These are phyloP conservation scores for Pyronema omphalodes DNA, from an alignment of 495 filamentous ascomycete genomes.

Conservation along the genomic window DNA sequence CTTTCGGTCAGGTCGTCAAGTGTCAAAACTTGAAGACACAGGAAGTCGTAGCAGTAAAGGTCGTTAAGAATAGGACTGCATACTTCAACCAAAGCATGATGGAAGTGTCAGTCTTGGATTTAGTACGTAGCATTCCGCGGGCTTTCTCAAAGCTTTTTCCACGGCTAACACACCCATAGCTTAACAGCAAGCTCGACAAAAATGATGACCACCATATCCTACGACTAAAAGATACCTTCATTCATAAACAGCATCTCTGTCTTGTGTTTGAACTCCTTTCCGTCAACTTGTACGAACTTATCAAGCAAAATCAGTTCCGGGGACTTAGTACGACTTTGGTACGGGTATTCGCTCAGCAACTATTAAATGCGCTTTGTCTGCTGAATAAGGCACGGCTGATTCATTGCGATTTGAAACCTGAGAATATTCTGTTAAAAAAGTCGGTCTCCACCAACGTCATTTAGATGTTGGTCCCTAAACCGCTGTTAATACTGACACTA, in stretches of 20 bases:
- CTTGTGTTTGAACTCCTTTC: slow-evolving; percentile 94
- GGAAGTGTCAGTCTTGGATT: slow-evolving; percentile 94
- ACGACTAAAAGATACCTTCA: slow-evolving; percentile 93
- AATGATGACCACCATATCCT: slow-evolving; percentile 97
- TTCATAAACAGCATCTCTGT: slow-evolving; percentile 93
- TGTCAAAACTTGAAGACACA: slow-evolving; percentile 97
- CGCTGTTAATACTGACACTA: slow-evolving; percentile 2
- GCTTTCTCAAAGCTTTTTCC: neutral
- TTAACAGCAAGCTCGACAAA: slow-evolving; percentile 97
- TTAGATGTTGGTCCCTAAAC: neutral
- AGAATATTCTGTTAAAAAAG: slow-evolving; percentile 98
- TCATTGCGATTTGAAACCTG: slow-evolving; percentile 96
- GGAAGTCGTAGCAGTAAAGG: slow-evolving; percentile 97
- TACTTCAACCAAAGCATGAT: slow-evolving; percentile 99
- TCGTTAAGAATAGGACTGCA: slow-evolving; percentile 96
- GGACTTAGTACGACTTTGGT: slow-evolving; percentile 95
- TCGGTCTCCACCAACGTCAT: slow-evolving; percentile 25
- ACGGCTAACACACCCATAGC: slow-evolving; percentile 33
- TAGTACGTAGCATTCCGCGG: slow-evolving; percentile 39
- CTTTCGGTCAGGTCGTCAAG: slow-evolving; percentile 99
- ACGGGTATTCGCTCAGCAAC: slow-evolving; percentile 91
- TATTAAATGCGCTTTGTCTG: slow-evolving; percentile 78
- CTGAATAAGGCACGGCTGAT: slow-evolving; percentile 94
- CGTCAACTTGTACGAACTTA: slow-evolving; percentile 95
- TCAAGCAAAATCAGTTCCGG: slow-evolving; percentile 99